Percentiles rank a stretch among this genome's conserved stretches.
These are phyloP conservation scores for Rutstroemia sp. DNA, from an alignment of 2,329 filamentous ascomycete genomes.

Conservation along the genomic window DNA sequence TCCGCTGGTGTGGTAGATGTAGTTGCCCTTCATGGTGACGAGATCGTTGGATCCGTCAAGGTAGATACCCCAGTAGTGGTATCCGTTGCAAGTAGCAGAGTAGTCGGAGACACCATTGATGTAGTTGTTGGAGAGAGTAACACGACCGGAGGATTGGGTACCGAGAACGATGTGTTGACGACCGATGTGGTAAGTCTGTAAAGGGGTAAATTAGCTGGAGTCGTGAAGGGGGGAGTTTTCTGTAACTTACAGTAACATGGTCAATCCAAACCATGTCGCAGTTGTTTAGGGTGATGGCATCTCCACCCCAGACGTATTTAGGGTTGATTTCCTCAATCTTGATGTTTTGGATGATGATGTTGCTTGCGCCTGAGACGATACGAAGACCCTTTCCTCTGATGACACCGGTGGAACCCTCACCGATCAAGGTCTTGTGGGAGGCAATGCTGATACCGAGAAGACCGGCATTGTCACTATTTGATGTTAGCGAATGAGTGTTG, in stretches of 20 bases:
- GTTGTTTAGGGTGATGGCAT: constrained; percentile 31
- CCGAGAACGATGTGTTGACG: constrained; percentile 37
- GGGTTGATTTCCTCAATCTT: constrained; percentile 30
- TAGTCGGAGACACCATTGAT: constrained; percentile 37
- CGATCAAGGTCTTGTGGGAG: constrained; percentile 26
- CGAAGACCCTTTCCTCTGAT: constrained; percentile 26
- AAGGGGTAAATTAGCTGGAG: too few species aligned
- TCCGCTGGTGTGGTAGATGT: constrained; percentile 38
- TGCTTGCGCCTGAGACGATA: constrained; percentile 22
- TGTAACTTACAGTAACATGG: constrained; percentile 25
- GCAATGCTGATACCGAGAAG: constrained; percentile 20
- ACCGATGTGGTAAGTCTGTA: constrained; percentile 27
- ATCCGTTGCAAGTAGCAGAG: constrained; percentile 37
- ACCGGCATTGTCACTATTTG: constrained; percentile 19
- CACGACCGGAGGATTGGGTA: constrained; percentile 29
- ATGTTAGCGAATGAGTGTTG: too few species aligned
- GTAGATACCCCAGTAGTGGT: constrained; percentile 42
- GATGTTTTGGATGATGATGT: constrained; percentile 25
- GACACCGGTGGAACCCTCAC: constrained; percentile 23
- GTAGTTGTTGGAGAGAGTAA: constrained; percentile 41
- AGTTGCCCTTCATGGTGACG: constrained; percentile 38
- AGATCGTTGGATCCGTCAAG: constrained; percentile 34
- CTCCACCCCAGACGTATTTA: constrained; percentile 33
- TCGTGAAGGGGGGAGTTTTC: too few species aligned
- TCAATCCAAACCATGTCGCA: constrained; percentile 33